phyloP scores from a whole-genome alignment of 2,329 filamentous ascomycete species.

The Pseudocercospora macadamiae region DNA sequence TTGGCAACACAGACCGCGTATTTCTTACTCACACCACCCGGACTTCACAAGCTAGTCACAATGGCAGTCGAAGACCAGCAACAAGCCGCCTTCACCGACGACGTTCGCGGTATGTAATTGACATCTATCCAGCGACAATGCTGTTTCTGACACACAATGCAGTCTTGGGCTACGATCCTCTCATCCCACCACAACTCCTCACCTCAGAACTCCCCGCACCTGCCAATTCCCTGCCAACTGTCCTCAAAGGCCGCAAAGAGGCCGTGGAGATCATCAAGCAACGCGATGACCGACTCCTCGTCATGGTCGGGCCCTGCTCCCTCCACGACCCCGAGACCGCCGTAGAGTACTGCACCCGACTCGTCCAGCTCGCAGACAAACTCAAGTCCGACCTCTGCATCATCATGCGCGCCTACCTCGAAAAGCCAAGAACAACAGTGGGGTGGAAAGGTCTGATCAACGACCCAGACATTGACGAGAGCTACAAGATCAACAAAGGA shows the following conservation, averaged over 20 bases:
- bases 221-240: slow-evolving; percentile 64
- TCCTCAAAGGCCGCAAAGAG: slow-evolving; percentile 70
- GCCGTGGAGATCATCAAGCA: slow-evolving; percentile 77
- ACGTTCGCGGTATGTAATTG: slow-evolving; percentile 54
- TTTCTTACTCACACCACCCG: too few relatives aligned
- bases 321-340: slow-evolving; percentile 92
- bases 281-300: slow-evolving; percentile 82
- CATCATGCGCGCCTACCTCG: slow-evolving; percentile 97
- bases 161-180: slow-evolving; percentile 93
- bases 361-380: slow-evolving; percentile 77
- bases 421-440: slow-evolving; percentile 97
- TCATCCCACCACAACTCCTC: slow-evolving; percentile 87
- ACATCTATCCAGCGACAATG: slow-evolving; percentile 5
- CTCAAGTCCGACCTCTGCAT: slow-evolving; percentile 83
- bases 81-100: slow-evolving; percentile 45
- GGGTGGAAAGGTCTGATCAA: slow-evolving; percentile 99
- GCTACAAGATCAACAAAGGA: slow-evolving; percentile 99
- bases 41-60: not conserved
- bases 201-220: slow-evolving; percentile 77
- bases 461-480: slow-evolving; percentile 95
- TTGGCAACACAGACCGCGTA: too few relatives aligned
- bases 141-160: slow-evolving; percentile 18
- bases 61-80: slow-evolving; percentile 24
- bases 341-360: slow-evolving; percentile 80
- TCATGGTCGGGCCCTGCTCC: slow-evolving; percentile 93